These are phyloP conservation scores for Panellus pusillus DNA, from an alignment of 768 basidiomycete genomes.

Conservation along the genomic window DNA sequence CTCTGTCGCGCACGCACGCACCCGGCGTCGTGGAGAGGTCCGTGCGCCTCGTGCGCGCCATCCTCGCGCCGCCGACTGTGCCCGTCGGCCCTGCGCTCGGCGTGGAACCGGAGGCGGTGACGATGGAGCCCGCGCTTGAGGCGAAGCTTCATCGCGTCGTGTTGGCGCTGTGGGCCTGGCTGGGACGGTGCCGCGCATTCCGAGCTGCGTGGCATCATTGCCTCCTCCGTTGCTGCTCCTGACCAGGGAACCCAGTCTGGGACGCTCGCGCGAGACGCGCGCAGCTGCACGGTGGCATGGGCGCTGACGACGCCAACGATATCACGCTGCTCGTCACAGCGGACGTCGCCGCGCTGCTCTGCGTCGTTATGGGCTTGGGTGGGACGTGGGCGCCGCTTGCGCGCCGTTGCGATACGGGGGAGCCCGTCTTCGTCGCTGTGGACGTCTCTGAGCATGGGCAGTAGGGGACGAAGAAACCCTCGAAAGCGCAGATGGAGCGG, in stretches of 20 bases:
- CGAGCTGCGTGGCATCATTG: too few relatives aligned
- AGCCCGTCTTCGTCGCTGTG: too few relatives aligned
- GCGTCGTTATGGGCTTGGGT: constrained; percentile 59
- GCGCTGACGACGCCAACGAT: constrained; percentile 53
- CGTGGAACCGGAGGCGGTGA: not conserved
- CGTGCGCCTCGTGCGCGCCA: not conserved
- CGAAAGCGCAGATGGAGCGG: constrained; percentile 29
- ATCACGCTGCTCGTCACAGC: constrained; percentile 61
- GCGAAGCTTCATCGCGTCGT: not conserved
- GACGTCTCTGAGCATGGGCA: too few relatives aligned
- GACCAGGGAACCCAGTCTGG: too few relatives aligned
- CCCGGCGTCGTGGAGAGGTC: not conserved
- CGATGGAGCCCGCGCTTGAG: not conserved
- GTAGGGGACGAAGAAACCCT: too few relatives aligned
- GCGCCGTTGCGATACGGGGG: not conserved
- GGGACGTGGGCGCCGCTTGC: constrained; percentile 71
- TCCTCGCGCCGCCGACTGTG: not conserved
- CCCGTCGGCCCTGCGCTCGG: not conserved
- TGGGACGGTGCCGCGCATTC: too few relatives aligned
- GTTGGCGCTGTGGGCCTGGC: not conserved
- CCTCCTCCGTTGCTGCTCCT: too few relatives aligned
- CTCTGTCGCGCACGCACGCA: not conserved
- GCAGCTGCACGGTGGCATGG: constrained; percentile 51
- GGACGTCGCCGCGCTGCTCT: constrained; percentile 39
- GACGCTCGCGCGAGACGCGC: constrained; percentile 3